Conservation (phyloP, 306 rosid genomes). For the Trifolium subterraneum region DNA sequence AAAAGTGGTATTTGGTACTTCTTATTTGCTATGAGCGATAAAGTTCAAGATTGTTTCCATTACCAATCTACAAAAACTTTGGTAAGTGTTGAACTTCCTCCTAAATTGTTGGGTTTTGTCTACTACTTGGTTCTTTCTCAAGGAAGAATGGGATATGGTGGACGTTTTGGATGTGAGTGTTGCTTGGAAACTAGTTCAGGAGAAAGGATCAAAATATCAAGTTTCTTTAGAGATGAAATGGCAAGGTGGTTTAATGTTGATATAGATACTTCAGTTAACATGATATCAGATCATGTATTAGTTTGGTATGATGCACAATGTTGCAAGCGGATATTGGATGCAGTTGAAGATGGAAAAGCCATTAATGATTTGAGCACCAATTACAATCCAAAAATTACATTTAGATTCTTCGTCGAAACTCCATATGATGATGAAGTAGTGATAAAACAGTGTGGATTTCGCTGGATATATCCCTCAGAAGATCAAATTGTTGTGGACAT, state of each 20-base stretch:
- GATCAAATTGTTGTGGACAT: neutral
- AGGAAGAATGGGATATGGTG: neutral
- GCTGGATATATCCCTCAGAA: constrained; percentile 25
- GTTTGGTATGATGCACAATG: constrained; percentile 24
- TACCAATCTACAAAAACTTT: neutral
- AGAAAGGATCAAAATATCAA: too few relatives aligned
- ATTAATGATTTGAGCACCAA: neutral
- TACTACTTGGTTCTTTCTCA: neutral
- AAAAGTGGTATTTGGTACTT: neutral
- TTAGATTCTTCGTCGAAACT: neutral
- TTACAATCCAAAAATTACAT: constrained; percentile 7
- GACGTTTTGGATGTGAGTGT: neutral
- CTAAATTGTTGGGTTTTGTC: neutral
- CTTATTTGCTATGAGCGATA: neutral
- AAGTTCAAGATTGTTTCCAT: neutral
- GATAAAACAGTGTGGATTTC: constrained; percentile 1
- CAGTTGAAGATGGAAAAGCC: neutral
- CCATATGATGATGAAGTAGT: neutral
- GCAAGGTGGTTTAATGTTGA: too few relatives aligned
- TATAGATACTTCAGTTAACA: too few relatives aligned
- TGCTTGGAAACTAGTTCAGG: too few relatives aligned
- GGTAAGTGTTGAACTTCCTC: neutral
- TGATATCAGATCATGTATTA: too few relatives aligned
- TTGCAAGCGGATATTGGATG: neutral
- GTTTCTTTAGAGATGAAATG: too few relatives aligned